Evolutionary conservation across 352 stramenopile species (phyloP).

Genomic region (Phytophthora cactorum): DNA sequence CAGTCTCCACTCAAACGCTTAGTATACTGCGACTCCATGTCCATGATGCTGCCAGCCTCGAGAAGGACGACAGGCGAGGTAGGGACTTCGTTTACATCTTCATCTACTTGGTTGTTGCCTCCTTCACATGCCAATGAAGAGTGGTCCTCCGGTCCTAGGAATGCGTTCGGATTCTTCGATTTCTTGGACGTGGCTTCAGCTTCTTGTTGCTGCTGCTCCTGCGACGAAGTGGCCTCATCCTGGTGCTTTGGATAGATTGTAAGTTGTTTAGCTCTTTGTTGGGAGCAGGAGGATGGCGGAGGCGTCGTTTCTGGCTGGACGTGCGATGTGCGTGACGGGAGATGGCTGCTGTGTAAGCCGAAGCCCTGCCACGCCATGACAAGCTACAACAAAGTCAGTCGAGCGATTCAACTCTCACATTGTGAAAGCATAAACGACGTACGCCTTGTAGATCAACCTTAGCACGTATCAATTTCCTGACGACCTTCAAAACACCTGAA

Average conservation of each 20-base stretch:
- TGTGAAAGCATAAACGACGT: slow-evolving; percentile 2
- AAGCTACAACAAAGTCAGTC: slow-evolving; percentile 22
- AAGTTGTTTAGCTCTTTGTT: not conserved
- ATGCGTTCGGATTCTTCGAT: not conserved
- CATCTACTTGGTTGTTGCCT: slow-evolving; percentile 18
- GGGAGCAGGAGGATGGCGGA: not conserved
- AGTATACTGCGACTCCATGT: slow-evolving; percentile 1
- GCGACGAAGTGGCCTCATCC: not conserved
- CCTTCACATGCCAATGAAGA: slow-evolving; percentile 2
- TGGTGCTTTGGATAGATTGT: slow-evolving; percentile 18
- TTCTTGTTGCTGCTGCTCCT: slow-evolving; percentile 9
- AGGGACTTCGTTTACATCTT: not conserved
- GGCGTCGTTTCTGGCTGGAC: slow-evolving; percentile 13
- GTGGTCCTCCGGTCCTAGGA: not conserved
- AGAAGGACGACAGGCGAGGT: slow-evolving; percentile 27
- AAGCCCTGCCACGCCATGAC: slow-evolving; percentile 37
- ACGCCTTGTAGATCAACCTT: slow-evolving; percentile 30
- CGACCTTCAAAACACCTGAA: slow-evolving; percentile 23
- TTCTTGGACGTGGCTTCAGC: not conserved
- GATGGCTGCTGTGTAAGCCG: slow-evolving; percentile 23
- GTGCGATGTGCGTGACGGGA: not conserved
- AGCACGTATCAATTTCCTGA: slow-evolving; percentile 21
- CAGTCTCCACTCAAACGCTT: slow-evolving; percentile 25
- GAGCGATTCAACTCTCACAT: not conserved
- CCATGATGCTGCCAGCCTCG: slow-evolving; percentile 5